Base-by-base conservation (phyloP, 768 basidiomycete species). In the Kwoniella europaea region DNA sequence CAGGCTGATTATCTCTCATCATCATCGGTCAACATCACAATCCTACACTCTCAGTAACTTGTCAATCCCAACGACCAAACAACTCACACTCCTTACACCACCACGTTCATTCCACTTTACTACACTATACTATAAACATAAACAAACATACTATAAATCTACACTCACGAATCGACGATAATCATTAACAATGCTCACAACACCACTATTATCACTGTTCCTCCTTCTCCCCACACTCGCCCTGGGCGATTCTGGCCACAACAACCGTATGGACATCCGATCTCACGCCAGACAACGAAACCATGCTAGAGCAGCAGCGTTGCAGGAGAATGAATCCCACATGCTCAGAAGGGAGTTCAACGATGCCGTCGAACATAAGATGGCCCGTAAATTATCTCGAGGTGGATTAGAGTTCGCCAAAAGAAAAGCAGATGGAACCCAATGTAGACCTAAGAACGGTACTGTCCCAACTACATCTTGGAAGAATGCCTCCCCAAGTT, bases 321-420 rank as follows among this genome's bases (percentile, higher is more conserved):
- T 63, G 10, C 27, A 55, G 43, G 42, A 63, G 18, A 54, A 7
- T 18, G 60, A 61, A 27, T 56, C 56, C 4, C 65, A 59, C 43
- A 46, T 65, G 27, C 57, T 70, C 35, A 55, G 59, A 35, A 53
- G 68, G 41, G 35, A 55, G 20, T 62, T 64, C 24, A 20, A 44
- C 35, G 68, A 61, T 15, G 56, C 63, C n/a, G 63, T 71, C 58
- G 69, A 71, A 59, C 63, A 71, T 27, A 65, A 66, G 54, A 65
- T 71, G 69, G 69, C 69, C 7, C 60, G 60, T 22, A 53, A 58
- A 35, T 15, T 52, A 13, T 20, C 52, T 10, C 46, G 58, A 20
- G 43, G 35, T n/a, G 27, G 52, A 6, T 43, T 71, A 10, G 59
- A 42, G 22, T 61, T 61, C 42, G 69, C 69, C 13, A 65, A 52